Conservation (phyloP, 2,329 filamentous ascomycete genomes). For the Botrytis pseudocinerea region DNA sequence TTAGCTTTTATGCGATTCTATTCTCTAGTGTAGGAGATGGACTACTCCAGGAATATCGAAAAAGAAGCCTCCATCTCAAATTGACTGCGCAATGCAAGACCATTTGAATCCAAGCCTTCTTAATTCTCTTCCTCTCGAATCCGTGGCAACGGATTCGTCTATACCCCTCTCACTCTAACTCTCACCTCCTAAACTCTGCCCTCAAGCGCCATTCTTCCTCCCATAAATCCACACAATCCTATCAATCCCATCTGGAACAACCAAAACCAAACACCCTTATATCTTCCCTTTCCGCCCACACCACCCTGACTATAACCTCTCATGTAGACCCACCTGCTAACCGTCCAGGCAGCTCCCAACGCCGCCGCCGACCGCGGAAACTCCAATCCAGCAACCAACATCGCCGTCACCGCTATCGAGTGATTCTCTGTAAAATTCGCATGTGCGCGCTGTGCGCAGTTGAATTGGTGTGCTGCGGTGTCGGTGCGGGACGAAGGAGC, state of each 20-base stretch:
- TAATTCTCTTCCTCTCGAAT: neutral
- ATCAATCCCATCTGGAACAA: constrained; percentile 36
- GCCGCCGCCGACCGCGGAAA: constrained; percentile 53
- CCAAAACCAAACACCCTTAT: constrained; percentile 32
- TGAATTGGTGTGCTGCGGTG: constrained; percentile 53
- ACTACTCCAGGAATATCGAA: neutral
- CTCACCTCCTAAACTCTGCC: constrained; percentile 17
- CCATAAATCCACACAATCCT: constrained; percentile 34
- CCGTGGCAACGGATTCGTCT: neutral
- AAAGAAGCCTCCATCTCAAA: neutral
- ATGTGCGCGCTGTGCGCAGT: constrained; percentile 66
- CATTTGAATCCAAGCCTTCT: neutral
- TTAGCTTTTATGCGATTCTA: neutral
- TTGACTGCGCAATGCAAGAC: neutral
- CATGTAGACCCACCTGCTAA: constrained; percentile 55
- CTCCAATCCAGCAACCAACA: constrained; percentile 57
- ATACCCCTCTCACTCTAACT: neutral
- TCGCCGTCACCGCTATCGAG: constrained; percentile 51
- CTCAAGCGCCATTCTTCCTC: constrained; percentile 33
- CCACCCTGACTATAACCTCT: constrained; percentile 46
- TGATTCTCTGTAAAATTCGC: constrained; percentile 65
- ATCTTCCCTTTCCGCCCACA: constrained; percentile 36
- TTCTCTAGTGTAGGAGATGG: neutral
- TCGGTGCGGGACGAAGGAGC: constrained; percentile 39
- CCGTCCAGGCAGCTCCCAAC: constrained; percentile 55